Evolutionary conservation across 2,329 filamentous ascomycete species (phyloP).

Genomic region (Colletotrichum sp.): DNA sequence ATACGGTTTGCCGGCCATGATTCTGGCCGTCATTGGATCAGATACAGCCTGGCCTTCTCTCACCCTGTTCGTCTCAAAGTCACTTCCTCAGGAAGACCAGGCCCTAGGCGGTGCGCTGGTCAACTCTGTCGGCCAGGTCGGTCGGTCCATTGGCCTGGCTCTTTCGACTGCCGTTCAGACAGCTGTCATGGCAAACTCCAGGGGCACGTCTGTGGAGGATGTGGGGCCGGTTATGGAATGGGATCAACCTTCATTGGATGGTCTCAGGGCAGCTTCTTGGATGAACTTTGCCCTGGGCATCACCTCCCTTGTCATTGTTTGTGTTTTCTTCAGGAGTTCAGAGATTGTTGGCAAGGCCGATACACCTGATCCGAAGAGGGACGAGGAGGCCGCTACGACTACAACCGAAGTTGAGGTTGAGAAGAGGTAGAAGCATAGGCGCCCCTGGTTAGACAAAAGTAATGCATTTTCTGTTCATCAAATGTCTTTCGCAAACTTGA

Average conservation of each 20-base stretch:
- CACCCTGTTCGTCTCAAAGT: constrained; percentile 68
- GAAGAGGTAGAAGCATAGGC: background rate
- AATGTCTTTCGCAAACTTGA: background rate
- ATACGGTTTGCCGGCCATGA: constrained; percentile 70
- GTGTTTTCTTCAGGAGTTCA: constrained; percentile 54
- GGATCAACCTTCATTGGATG: constrained; percentile 51
- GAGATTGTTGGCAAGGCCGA: constrained; percentile 54
- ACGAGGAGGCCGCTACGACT: constrained; percentile 22
- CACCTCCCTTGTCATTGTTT: constrained; percentile 46
- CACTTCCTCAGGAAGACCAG: constrained; percentile 67
- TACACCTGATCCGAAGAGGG: background rate
- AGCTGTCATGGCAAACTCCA: constrained; percentile 58
- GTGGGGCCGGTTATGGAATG: constrained; percentile 45
- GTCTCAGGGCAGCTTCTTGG: constrained; percentile 56
- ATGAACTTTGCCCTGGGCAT: constrained; percentile 55
- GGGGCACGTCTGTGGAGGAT: constrained; percentile 46
- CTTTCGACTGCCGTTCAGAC: constrained; percentile 70
- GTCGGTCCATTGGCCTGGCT: constrained; percentile 69
- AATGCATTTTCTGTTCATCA: background rate
- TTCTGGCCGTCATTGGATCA: constrained; percentile 68
- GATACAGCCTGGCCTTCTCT: constrained; percentile 71
- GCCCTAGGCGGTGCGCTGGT: constrained; percentile 72
- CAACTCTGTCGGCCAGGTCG: constrained; percentile 70
- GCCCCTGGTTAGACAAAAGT: background rate
- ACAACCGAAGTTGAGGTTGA: background rate